Conservation (phyloP, 257 asterid species). For the Capsicum chinense region DNA sequence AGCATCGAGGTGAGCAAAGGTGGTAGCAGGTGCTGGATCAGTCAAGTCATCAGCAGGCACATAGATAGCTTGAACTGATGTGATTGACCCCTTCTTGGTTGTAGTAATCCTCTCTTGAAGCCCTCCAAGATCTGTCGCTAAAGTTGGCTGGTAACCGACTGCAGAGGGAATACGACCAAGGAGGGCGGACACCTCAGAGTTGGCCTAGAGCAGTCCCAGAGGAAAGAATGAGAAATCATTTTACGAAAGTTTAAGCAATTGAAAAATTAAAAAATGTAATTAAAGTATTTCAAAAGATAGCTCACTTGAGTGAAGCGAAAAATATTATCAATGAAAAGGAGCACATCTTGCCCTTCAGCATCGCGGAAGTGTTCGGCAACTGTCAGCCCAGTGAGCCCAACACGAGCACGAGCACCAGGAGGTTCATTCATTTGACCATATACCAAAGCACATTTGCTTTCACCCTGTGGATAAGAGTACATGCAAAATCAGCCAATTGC, state of each 20-base stretch:
- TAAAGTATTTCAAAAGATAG: neutral
- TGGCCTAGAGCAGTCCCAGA: slow-evolving; percentile 58
- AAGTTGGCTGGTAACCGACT: slow-evolving; percentile 95
- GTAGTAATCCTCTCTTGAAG: slow-evolving; percentile 98
- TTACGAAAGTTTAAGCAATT: neutral
- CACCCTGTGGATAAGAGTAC: neutral
- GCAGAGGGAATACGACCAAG: slow-evolving; percentile 99
- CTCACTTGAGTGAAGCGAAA: slow-evolving; percentile 39
- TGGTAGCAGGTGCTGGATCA: slow-evolving; percentile 44
- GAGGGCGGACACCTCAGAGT: slow-evolving; percentile 98
- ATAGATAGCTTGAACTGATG: slow-evolving; percentile 44
- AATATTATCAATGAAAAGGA: slow-evolving; percentile 39
- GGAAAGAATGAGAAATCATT: neutral
- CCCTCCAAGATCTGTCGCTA: slow-evolving; percentile 99
- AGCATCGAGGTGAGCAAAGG: slow-evolving; percentile 46
- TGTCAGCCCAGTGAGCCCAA: slow-evolving; percentile 36
- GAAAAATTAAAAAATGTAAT: neutral
- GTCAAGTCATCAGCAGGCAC: slow-evolving; percentile 44
- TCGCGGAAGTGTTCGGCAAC: slow-evolving; percentile 42
- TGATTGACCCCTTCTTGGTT: slow-evolving; percentile 57
- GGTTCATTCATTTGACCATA: slow-evolving; percentile 44
- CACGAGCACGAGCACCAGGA: slow-evolving; percentile 40
- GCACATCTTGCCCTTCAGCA: slow-evolving; percentile 43
- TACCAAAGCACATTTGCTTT: slow-evolving; percentile 40
- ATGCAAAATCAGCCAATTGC: slow-evolving; percentile 5